Base-by-base conservation (phyloP, 2,329 filamentous ascomycete genomes). In the Penicillium corylophilum region DNA sequence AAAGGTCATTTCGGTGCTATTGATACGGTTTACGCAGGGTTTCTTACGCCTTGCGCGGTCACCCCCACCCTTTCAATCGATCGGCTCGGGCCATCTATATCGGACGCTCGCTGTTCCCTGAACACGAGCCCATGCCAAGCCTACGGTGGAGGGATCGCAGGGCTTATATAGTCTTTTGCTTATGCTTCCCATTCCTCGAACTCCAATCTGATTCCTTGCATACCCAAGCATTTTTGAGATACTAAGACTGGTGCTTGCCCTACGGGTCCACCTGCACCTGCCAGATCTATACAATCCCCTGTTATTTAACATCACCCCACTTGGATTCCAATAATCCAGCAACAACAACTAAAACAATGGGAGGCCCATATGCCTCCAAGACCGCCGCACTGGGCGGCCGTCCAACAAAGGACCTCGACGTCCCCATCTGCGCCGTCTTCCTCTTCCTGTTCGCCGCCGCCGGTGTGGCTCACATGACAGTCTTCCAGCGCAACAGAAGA, bases 341-440 rank as follows among this genome's bases (percentile, higher is more conserved):
- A 44, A 26, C 40, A 55, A n/a, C n/a, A n/a, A n/a, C n/a, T n/a
- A n/a, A n/a, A n/a, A n/a, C 40, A 45, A 60, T 60, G 57, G 54
- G 60, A 24, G 64, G 64, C 10, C 64, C 64, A 1, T 74, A 74
- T 53, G 46, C 65, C 23, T 61, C 70, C 2, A 39, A 22, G 7
- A 60, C 55, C 15, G 72, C 73, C 16, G 45, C 44, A 6, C 33
- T 73, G 7, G 74, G 74, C 24, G 71, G 84, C 22, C 59, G 72
- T 7, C 87, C 89, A 1, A 80, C 76, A 1, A 64, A 77, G 4
- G 55, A 64, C 2, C 72, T 87, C 56, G 88, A 92, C 66, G 77
- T 85, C 7, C 85, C 87, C 33, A 78, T 90, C 65, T 82, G 77
- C 54, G 77, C 79, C 46, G 79, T 89, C 50, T 81, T 91, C 56